Conservation (phyloP, 2,329 filamentous ascomycete genomes). For the Setomelanomma holmii region DNA sequence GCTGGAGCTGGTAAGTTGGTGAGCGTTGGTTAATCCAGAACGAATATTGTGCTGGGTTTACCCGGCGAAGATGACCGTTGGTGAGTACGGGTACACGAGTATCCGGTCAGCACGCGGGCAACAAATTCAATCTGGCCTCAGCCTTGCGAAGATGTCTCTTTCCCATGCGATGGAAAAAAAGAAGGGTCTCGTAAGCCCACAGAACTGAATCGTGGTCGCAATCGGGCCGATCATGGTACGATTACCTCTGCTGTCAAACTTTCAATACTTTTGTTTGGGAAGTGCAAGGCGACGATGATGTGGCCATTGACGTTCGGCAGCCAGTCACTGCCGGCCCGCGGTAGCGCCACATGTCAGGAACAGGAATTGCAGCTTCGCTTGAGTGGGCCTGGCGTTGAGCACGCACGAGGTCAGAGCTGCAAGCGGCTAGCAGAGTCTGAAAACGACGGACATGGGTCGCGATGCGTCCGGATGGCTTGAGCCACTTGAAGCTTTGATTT, state of each 20-base stretch:
- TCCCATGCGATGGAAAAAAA: background rate
- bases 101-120: background rate
- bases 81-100: background rate
- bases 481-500: conserved; percentile 9
- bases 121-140: background rate
- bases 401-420: conserved; percentile 13
- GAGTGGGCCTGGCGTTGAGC: conserved; percentile 13
- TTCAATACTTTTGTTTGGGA: conserved; percentile 1
- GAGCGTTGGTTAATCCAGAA: background rate
- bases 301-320: conserved; percentile 12
- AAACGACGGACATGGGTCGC: conserved; percentile 13
- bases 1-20: no score
- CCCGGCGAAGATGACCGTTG: conserved; percentile 1
- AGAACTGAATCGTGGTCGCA: background rate
- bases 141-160: background rate
- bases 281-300: conserved; percentile 8
- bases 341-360: conserved; percentile 29
- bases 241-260: background rate
- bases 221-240: background rate
- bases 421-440: conserved; percentile 12
- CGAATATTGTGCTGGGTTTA: conserved; percentile 2
- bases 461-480: conserved; percentile 8
- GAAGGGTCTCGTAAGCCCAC: background rate
- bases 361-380: conserved; percentile 17
- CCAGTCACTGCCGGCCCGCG: conserved; percentile 18